These are phyloP conservation scores for Phytophthora lateralis DNA, from an alignment of 352 stramenopile species.

Conservation along the genomic window DNA sequence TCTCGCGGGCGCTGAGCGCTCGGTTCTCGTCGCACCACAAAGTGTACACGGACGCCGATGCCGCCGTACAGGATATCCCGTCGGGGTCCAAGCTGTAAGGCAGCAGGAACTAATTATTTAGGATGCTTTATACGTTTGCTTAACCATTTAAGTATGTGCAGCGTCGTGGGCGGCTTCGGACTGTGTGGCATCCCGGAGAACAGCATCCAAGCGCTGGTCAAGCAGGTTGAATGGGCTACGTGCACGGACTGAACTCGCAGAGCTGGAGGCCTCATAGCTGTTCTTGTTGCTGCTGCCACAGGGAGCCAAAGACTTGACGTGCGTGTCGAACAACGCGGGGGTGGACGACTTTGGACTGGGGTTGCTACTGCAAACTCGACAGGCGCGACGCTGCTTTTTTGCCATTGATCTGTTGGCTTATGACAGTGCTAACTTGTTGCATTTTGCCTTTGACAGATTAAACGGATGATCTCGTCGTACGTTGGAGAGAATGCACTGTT, in stretches of 20 bases:
- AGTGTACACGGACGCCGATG: constrained; percentile 66
- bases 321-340: constrained; percentile 94
- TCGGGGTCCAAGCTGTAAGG: constrained; percentile 73
- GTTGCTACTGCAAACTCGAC: constrained; percentile 91
- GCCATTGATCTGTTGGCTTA: neutral
- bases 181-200: constrained; percentile 94
- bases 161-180: constrained; percentile 90
- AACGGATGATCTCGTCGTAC: constrained; percentile 96
- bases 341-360: constrained; percentile 95
- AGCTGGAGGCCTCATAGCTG: neutral
- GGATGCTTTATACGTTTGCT: too few species aligned
- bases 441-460: constrained; percentile 69
- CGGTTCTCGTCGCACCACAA: constrained; percentile 54
- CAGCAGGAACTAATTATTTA: constrained; percentile 21
- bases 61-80: constrained; percentile 80
- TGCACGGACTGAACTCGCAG: neutral
- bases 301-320: constrained; percentile 87
- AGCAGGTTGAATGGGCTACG: constrained; percentile 42
- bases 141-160: constrained; percentile 19
- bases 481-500: constrained; percentile 97
- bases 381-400: constrained; percentile 41
- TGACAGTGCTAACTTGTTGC: neutral
- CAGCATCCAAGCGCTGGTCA: constrained; percentile 84
- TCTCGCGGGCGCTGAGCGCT: constrained; percentile 9
- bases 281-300: constrained; percentile 16